Evolutionary conservation across 192 early-diverging fungal genomes (phyloP), one percentile per base, ranked within the genome.

Genomic region (Coemansia sp.): DNA sequence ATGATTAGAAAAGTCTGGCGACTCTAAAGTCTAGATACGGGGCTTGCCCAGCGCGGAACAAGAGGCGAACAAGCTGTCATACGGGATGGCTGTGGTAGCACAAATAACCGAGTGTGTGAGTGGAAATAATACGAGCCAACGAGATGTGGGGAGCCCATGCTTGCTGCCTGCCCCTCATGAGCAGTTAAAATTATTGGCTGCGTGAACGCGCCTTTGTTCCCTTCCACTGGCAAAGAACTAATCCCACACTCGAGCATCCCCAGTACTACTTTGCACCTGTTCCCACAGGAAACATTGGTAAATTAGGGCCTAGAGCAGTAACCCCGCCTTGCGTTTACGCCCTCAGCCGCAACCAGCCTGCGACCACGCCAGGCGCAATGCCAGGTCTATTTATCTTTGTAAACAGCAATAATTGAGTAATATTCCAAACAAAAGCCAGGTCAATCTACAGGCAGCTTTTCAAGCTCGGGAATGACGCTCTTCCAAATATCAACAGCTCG

Each of bases 391-490:
- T 35, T 35, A 35, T 35, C 31, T 35, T 35, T 35, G 31, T 35
- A 35, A 35, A 45, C 41, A 2, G 41, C 41, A 45, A 45, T 4
- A 45, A 16, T 16, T 45, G 11, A 45, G 11, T 12, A 45, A n/a
- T n/a, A 45, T 45, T 45, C 41, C 41, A 45, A 45, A 45, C 41
- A 45, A 45, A 45, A 29, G 14, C 19, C 16, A 38, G 39, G 39
- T 57, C 27, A 80, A 16, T 80, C 72, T 27, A 85, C 82, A 48
- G 80, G 75, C 53, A 90, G 85, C 38, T 75, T 75, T 57, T 95
- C 91, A 57, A 97, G 62, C 50, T 89, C 84, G 17, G 94, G 92
- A 39, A 96, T 87, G 37, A 97, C 84, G 17, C 87, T 84, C 61
- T 89, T 90, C 95, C 95, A 97, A 21, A 92, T 83, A 57, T 85